These are phyloP conservation scores for Coprinellus micaceus DNA, from an alignment of 768 basidiomycete genomes.

Conservation along the genomic window DNA sequence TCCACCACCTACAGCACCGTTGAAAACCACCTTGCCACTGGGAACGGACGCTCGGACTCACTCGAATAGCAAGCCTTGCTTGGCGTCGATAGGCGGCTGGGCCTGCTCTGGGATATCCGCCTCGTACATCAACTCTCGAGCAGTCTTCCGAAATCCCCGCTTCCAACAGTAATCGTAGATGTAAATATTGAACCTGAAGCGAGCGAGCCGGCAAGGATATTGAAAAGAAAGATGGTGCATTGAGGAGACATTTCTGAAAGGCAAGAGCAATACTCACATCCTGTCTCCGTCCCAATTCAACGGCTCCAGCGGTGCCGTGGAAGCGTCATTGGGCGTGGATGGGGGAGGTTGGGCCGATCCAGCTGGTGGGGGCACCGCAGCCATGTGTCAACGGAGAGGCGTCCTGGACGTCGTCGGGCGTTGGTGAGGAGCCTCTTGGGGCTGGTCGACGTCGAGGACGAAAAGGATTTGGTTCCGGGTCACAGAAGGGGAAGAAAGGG, in stretches of 20 bases:
- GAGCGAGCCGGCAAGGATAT: conserved; percentile 1
- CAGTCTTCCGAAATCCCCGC: conserved; percentile 73
- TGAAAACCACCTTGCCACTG: conserved; percentile 3
- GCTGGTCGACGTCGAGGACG: conserved; percentile 3
- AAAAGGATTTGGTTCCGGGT: conserved; percentile 2
- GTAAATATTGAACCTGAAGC: conserved; percentile 80
- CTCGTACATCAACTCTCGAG: conserved; percentile 60
- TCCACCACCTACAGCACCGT: conserved; percentile 67
- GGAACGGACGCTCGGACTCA: conserved; percentile 24
- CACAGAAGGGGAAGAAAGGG: conserved; percentile 2
- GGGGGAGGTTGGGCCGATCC: conserved; percentile 21
- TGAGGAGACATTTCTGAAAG: conserved; percentile 6
- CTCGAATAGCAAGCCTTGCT: conserved; percentile 83
- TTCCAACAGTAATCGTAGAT: conserved; percentile 84
- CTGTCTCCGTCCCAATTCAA: conserved; percentile 82
- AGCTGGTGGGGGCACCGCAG: conserved; percentile 25
- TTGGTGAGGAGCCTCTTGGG: background rate
- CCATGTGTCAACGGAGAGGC: conserved; percentile 19
- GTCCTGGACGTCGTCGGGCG: background rate
- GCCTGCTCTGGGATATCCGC: conserved; percentile 63
- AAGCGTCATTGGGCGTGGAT: too few relatives aligned
- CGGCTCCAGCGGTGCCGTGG: background rate
- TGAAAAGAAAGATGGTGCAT: background rate
- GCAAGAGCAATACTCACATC: conserved; percentile 51
- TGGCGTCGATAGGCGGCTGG: conserved; percentile 75